A percentile compares a stretch with the other conserved stretches of the same genome.
Evolutionary conservation across 148 eudicot species (phyloP).

Genomic region (Heliosperma pusillum): DNA sequence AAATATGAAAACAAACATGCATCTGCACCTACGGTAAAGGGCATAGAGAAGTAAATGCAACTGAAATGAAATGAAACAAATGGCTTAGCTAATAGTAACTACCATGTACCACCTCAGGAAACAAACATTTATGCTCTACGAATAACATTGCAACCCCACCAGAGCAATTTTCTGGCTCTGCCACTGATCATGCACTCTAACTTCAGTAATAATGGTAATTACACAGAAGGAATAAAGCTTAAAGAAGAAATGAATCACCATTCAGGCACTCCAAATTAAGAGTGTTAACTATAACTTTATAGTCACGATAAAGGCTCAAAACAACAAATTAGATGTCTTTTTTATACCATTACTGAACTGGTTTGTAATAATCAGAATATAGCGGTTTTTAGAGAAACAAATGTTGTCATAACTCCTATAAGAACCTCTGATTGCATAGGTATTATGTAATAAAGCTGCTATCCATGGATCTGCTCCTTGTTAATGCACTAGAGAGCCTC

Average conservation of each 20-base stretch:
- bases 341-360: not conserved
- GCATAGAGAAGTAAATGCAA: not conserved
- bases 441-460: not conserved
- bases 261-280: not conserved
- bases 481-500: too few relatives aligned
- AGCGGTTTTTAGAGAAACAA: not conserved
- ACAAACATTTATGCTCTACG: not conserved
- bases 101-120: not conserved
- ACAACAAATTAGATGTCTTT: not conserved
- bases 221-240: not conserved
- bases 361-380: not conserved
- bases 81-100: not conserved
- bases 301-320: not conserved
- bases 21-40: not conserved
- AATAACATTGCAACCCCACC: not conserved
- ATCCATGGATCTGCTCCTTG: too few relatives aligned
- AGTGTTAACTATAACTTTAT: too few relatives aligned
- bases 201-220: not conserved
- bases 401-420: not conserved
- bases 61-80: not conserved
- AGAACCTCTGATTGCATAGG: not conserved
- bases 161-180: not conserved
- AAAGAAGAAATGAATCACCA: not conserved
- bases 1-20: not conserved
- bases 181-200: not conserved